Evolutionary conservation across 208 protist genomes (phyloP), one percentile per base, ranked within the genome.

Genomic region (Leishmania mexicana): DNA sequence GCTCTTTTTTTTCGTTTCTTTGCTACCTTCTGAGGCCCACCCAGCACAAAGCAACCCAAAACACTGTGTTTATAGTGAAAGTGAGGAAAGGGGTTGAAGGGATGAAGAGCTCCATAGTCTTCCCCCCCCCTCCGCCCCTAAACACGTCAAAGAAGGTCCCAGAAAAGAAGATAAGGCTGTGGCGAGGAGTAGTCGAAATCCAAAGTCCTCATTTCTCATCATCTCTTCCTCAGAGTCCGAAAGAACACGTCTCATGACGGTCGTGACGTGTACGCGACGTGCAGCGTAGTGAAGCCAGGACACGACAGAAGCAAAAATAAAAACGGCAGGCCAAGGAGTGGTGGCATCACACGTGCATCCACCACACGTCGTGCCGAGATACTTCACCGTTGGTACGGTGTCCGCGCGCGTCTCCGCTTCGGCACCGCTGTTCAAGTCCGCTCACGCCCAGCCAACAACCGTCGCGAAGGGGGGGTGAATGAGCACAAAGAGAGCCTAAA

Each of bases 191-290:
- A 54, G 70, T 54, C 70, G 28, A 1, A 74, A 53, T 31, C 28
- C 45, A 38, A 53, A 53, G 6, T 54, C 70, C 45, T 51, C 70
- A 35, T 38, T 54, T 31, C 45, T 74, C 73, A 15, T 35, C 73
- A 45, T 54, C 35, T 19, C 40, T 40, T 54, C 19, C 73, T 54
- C 51, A 31, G 72, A 19, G 38, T 49, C 8, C 42, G 47, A 76
- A 47, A 62, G 68, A 49, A 76, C 28, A 76, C 73, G 51, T 62
- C 31, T 28, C 51, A 62, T 76, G n/a, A 76, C 4, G 40, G 19
- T 40, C 17, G 31, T 5, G 51, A 62, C 24, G 40, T 74, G 45
- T 35, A 51, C 40, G 40, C 40, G 11, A 31, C 67, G 70, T 17
- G 70, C 45, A 51, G 70, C 11, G 70, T 31, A 74, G 28, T 54